Base-by-base conservation (phyloP, 176 grass and related monocot genomes). In the Saccharum spontaneum region DNA sequence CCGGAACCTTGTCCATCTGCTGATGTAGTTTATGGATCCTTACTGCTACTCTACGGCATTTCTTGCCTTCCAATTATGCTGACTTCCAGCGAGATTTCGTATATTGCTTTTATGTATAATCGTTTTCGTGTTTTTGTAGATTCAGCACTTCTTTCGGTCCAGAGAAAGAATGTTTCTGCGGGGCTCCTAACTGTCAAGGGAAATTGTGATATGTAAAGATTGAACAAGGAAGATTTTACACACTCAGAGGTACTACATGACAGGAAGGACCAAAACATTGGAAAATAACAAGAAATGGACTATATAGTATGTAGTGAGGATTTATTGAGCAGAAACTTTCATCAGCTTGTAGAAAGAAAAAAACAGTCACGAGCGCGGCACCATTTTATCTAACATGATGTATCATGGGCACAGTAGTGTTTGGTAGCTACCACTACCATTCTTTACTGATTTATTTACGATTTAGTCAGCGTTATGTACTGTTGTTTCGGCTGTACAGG, bases 61-160 rank as follows among this genome's bases (percentile, higher is more conserved):
- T 69, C 0, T 75, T 69, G n/a, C 14, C 71, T 46, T 15, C 40
- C 20, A 44, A 26, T 79, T 75, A 75, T 20, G 73, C 34, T 23
- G 33, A 46, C 13, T 69, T 52, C 31, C 30, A 63, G 76, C 5
- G 20, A 63, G 11, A 79, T 40, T 67, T 45, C 34, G 1, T 30
- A 12, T 75, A 80, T 75, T 60, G 31, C 20, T 69, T 31, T 33
- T 39, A 66, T 59, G 67, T 34, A 78, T 88, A 24, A 68, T 44
- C 37, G 10, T 75, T 64, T 74, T 26, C 2, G 17, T 37, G 8
- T 70, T 52, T 72, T 50, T 75, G 68, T 83, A 87, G 89, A 46
- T 90, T 90, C 61, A 20, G 5, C 14, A 15, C 67, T 78, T 39
- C 67, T 73, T 90, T 79, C 1, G 89, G 89, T 69, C 89, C 80